A percentile compares a stretch with the other conserved stretches of the same genome.
These are phyloP conservation scores for Leccinum subrobustum DNA, from an alignment of 1,284 basidiomycete genomes.

Conservation along the genomic window DNA sequence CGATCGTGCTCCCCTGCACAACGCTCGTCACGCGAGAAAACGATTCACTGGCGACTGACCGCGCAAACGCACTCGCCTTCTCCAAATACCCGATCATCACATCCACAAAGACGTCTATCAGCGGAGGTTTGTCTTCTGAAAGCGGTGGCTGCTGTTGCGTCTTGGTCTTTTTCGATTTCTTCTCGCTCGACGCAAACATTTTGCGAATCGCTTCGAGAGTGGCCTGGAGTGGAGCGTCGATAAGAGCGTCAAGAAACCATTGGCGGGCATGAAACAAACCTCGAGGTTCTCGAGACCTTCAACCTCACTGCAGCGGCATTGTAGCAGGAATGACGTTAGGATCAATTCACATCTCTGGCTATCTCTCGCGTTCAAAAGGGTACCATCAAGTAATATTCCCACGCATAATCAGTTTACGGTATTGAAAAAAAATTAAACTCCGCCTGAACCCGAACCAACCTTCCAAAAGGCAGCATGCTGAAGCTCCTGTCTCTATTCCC, in stretches of 20 bases:
- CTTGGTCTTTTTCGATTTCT: constrained; percentile 45
- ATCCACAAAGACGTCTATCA: constrained; percentile 87
- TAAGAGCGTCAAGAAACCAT: neutral
- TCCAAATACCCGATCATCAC: constrained; percentile 88
- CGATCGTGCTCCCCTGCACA: constrained; percentile 74
- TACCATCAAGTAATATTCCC: too few species aligned
- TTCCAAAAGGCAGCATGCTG: too few species aligned
- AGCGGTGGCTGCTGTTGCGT: constrained; percentile 10
- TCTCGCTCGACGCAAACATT: constrained; percentile 46
- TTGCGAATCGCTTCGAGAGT: constrained; percentile 52
- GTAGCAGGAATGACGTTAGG: constrained; percentile 65
- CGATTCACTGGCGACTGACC: constrained; percentile 78
- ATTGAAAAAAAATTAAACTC: too few species aligned
- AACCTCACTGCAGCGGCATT: constrained; percentile 66
- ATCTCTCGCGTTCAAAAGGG: constrained; percentile 39
- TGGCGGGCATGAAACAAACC: constrained; percentile 39
- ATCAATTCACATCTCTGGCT: constrained; percentile 71
- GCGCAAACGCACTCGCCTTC: constrained; percentile 79
- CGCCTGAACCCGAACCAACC: too few species aligned
- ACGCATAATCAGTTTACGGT: too few species aligned
- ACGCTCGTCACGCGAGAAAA: constrained; percentile 76
- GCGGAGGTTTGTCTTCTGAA: constrained; percentile 39
- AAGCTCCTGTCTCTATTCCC: too few species aligned
- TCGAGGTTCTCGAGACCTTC: constrained; percentile 58
- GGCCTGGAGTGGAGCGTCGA: constrained; percentile 35